Base-by-base conservation (phyloP, 2,329 filamentous ascomycete species). In the Aspergillus sp. region DNA sequence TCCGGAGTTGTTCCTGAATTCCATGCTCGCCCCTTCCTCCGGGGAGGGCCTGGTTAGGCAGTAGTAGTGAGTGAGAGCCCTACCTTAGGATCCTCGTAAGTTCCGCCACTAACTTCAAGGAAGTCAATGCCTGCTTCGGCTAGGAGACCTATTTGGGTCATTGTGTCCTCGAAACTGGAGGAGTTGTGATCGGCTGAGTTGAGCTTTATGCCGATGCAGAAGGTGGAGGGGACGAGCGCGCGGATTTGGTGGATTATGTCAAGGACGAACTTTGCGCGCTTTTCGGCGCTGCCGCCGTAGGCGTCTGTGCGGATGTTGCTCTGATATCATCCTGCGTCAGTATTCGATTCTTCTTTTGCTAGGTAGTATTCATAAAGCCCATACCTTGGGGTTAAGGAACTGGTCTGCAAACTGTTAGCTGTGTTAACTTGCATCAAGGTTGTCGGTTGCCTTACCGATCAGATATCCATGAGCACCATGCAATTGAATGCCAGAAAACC, bases 81-180 rank as follows among this genome's bases (percentile, higher is more conserved):
- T 65, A 83, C 81, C 50, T 61, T 64, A 0, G 83, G 78, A 55
- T 85, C 71, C 63, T 86, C 82, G 61, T 83, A 86, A 0, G 71
- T 82, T 0, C 88, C 87, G 0, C 88, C 88, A 17, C 81, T 85
- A 24, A 90, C 80, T 70, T 91, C 87, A 2, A 90, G 72, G 62
- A 89, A 89, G 70, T 90, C 88, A 1, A 90, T 72, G 0, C 71
- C 70, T 1, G 71, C 72, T 11, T 71, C 69, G 13, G 66, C 66
- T 1, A 76, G 5, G 74, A 82, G 39, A 76, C 78, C 5, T 9
- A 88, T 75, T 66, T 89, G 86, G 56, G 83, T 80, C 39, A 89
- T 72, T 36, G 79, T 83, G 12, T 85, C 85, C 9, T 80, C 70
- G 18, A 71, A 70, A n/a, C 62, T 67, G 13, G 60, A 30, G 15